Base-by-base conservation (phyloP, 371 early-diverging fungal species). In the Coemansia sp. region DNA sequence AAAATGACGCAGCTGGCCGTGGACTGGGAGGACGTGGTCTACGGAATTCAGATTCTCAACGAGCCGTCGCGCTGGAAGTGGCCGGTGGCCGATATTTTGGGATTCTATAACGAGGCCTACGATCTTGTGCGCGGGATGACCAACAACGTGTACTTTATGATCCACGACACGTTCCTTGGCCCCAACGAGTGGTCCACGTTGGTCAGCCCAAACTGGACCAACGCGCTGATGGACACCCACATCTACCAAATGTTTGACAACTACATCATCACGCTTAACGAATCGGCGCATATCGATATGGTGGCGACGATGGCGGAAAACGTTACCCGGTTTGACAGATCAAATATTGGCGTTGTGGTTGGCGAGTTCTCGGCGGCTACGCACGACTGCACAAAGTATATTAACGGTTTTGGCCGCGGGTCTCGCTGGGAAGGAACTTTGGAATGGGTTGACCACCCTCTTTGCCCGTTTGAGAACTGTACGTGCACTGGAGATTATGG, bases 341-440 rank as follows among this genome's bases (percentile, higher is more conserved):
- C 57, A n/a, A 54, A 48, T 36, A 62, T 72, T 5, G 84, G 85
- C 39, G 87, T 86, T 3, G 83, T 90, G 70, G 87, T 87, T 0
- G 89, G 89, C 26, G 90, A 89, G 71, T 89, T 86, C 65, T 89
- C 88, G 0, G 72, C 85, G 0, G 91, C 90, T 4, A 86, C 84
- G 11, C 89, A 86, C 62, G 91, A 89, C 62, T 90, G 91, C 70
- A 87, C 87, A 31, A 86, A 85, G 32, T 88, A 83, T 51, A 67
- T 89, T 38, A 89, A 90, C 63, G 91, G 91, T 9, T 73, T 89
- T 14, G 85, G 85, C 3, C 60, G 58, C 6, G 73, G 73, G 3
- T 68, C 62, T 16, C 68, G 73, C 14, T 73, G 73, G 73, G 73
- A 73, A 5, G 73, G 73, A 14, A 61, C 68, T 10, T 30, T 73